Percentiles rank a stretch among this genome's conserved stretches.
Evolutionary conservation across 495 filamentous ascomycete species (phyloP).

Genomic region (Lichina pygmaea): DNA sequence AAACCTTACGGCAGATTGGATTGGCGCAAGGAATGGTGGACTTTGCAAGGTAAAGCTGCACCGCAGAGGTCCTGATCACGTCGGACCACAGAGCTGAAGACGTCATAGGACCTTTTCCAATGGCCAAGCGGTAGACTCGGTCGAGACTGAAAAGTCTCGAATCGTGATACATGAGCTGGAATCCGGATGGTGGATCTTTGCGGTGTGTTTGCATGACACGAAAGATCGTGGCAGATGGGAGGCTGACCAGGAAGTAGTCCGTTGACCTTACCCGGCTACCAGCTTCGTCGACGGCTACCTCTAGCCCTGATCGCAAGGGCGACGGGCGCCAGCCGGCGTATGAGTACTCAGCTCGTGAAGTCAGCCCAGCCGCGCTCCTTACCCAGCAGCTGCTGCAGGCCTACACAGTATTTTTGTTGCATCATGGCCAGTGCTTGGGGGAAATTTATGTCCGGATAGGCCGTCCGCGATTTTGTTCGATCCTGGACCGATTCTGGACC

Average conservation of each 20-base stretch:
- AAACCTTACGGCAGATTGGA: constrained; percentile 75
- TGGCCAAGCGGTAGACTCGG: constrained; percentile 45
- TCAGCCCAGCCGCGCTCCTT: constrained; percentile 54
- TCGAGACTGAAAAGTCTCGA: constrained; percentile 73
- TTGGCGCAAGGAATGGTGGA: constrained; percentile 92
- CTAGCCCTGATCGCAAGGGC: constrained; percentile 4
- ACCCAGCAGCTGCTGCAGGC: constrained; percentile 60
- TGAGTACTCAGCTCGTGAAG: constrained; percentile 72
- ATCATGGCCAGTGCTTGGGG: constrained; percentile 45
- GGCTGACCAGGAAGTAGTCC: constrained; percentile 19
- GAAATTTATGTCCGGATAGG: constrained; percentile 35
- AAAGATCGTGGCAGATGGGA: constrained; percentile 3
- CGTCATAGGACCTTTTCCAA: constrained; percentile 44
- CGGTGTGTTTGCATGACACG: constrained; percentile 22
- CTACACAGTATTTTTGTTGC: constrained; percentile 62
- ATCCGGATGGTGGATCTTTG: constrained; percentile 83
- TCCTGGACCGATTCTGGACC: constrained; percentile 62
- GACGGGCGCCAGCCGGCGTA: constrained; percentile 10
- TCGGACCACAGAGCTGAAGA: not conserved
- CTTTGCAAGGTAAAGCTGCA: constrained; percentile 37
- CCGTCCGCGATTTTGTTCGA: constrained; percentile 28
- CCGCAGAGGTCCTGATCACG: not conserved
- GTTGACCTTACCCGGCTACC: constrained; percentile 45
- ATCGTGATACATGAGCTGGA: constrained; percentile 67
- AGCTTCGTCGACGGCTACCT: constrained; percentile 3